Evolutionary conservation across 2,329 filamentous ascomycete genomes (phyloP), one percentile per base, ranked within the genome.

Genomic region (Cyphellophora attinorum): DNA sequence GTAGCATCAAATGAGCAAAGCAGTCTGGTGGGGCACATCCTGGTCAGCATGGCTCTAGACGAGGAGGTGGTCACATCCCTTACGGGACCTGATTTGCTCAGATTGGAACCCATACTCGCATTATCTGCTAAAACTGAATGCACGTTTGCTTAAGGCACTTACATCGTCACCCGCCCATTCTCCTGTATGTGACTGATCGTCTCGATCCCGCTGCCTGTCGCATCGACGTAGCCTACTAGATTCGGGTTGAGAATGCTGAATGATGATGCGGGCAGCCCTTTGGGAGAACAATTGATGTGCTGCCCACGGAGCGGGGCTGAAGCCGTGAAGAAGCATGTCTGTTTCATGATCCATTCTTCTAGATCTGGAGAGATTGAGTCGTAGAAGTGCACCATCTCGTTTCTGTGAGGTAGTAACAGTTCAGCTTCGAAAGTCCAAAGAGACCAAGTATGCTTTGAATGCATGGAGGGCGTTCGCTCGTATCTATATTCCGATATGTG

Each of bases 271-370:
- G 74, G 62, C 17, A 79, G 66, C 29, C 81, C 81, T 56, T 88
- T 85, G 33, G 82, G 79, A 0, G 80, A 85, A 35, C 85, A 60
- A 50, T 86, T 86, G 61, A 86, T 65, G 60, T 86, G 81, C 2
- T 61, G 57, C 11, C 73, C 76, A 11, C 67, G 66, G 15, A 74
- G 67, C 1, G 81, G 79, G 1, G 81, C 79, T 10, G 79, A 81
- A 25, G 75, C 78, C 5, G 80, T 77, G 64, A 81, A 85, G 68
- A 85, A 88, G 48, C 86, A 61, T 34, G 76, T 71, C 48, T 86
- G 82, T 8, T 62, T 56, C 33, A 76, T 64, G 31, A 76, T 72
- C 78, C 81, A 85, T 29, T 65, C 58, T 37, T 65, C 62, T 19
- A 83, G 66, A 25, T 76, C 61, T 8, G 63, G 52, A 5, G 64